Evolutionary conservation across 129 eudicot genomes (phyloP).

Genomic region (Helianthus annuus): DNA sequence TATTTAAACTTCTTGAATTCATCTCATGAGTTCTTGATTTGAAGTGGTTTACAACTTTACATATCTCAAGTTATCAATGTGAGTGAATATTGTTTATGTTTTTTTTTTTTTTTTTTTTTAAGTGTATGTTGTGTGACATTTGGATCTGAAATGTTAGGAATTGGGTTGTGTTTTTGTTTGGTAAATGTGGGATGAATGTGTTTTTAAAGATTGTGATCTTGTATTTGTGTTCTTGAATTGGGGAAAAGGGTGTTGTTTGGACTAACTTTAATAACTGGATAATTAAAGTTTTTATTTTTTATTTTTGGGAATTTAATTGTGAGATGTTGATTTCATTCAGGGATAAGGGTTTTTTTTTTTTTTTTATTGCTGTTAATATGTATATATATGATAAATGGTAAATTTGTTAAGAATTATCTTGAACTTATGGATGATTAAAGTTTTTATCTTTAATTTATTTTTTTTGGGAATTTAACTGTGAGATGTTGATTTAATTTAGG

Average conservation of each 20-base stretch:
- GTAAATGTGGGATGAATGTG: constrained; percentile 30
- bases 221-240: constrained; percentile 21
- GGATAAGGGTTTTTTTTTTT: constrained; percentile 17
- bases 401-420: background rate
- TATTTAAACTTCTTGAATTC: constrained; percentile 29
- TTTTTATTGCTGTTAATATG: background rate
- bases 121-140: background rate
- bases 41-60: constrained; percentile 23
- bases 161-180: background rate
- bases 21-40: background rate
- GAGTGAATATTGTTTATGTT: constrained; percentile 19
- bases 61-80: constrained; percentile 33
- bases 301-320: background rate
- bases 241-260: constrained; percentile 4
- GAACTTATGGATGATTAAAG: no score
- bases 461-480: no score
- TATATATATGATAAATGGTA: constrained; percentile 11
- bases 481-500: no score
- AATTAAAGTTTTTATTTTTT: background rate
- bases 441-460: no score
- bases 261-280: constrained; percentile 7
- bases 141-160: constrained; percentile 17
- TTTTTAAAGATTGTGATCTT: constrained; percentile 18
- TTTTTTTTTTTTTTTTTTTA: background rate
- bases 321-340: constrained; percentile 15